phyloP scores from a whole-genome alignment of 108 stramenopile genomes.

The Skeletonema tropicum region DNA sequence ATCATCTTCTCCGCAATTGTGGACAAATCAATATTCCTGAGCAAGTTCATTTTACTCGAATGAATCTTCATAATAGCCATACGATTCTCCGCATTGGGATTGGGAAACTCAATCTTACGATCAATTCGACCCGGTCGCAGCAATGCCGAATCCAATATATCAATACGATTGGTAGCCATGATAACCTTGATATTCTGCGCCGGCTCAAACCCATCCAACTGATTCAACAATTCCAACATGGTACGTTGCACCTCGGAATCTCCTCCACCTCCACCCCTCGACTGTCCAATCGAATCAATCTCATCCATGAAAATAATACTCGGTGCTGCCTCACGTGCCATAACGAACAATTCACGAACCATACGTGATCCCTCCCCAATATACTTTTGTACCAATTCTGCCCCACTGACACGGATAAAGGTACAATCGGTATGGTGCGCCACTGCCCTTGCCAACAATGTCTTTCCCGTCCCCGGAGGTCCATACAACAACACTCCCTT shows the following conservation, averaged over 20 bases:
- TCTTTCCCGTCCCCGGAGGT: constrained; percentile 99
- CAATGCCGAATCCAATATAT: constrained; percentile 95
- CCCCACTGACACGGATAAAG: constrained; percentile 98
- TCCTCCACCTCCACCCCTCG: constrained; percentile 90
- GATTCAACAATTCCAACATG: constrained; percentile 98
- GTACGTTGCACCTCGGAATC: constrained; percentile 97
- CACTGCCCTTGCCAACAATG: constrained; percentile 97
- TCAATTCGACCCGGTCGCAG: constrained; percentile 98
- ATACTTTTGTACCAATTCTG: constrained; percentile 99
- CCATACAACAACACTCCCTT: constrained; percentile 99
- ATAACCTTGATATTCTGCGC: constrained; percentile 95
- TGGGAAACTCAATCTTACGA: constrained; percentile 94
- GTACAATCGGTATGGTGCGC: constrained; percentile 99
- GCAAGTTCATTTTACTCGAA: constrained; percentile 96
- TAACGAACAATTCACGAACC: constrained; percentile 99
- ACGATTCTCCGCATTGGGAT: constrained; percentile 90
- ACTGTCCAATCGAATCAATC: constrained; percentile 96
- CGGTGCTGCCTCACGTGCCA: constrained; percentile 99
- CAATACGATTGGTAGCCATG: constrained; percentile 97
- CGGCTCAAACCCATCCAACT: constrained; percentile 97
- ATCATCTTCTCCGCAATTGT: constrained; percentile 95
- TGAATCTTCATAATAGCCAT: constrained; percentile 96
- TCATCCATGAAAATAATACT: constrained; percentile 99
- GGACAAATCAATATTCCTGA: constrained; percentile 94
- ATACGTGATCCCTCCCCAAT: constrained; percentile 99